Conservation (phyloP, 176 grass and related monocot genomes). For the Oryza officinalis region DNA sequence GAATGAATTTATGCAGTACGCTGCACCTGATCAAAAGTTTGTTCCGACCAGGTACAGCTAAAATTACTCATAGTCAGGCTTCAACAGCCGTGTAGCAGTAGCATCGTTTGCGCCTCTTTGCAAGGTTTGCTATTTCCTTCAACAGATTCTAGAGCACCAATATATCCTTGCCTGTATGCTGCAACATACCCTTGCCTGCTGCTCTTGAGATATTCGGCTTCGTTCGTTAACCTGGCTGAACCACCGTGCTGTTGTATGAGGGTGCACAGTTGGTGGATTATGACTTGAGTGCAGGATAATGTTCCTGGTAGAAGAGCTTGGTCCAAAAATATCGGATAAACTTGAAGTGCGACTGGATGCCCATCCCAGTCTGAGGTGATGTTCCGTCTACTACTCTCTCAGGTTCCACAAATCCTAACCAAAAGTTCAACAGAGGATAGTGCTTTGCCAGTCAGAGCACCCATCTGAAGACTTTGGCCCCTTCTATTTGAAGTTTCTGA, state of each 20-base stretch:
- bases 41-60: not conserved
- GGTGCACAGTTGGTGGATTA: conserved; percentile 71
- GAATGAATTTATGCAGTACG: not conserved
- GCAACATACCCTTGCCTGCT: not conserved
- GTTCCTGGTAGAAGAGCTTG: conserved; percentile 43
- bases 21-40: conserved; percentile 1
- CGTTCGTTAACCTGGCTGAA: conserved; percentile 53
- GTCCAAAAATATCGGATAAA: conserved; percentile 16
- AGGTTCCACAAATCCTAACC: conserved; percentile 65
- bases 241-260: conserved; percentile 71
- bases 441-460: conserved; percentile 57
- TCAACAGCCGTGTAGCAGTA: conserved; percentile 59
- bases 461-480: conserved; percentile 51
- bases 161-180: conserved; percentile 62
- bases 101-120: conserved; percentile 49
- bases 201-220: conserved; percentile 64
- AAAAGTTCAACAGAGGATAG: conserved; percentile 75
- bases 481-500: conserved; percentile 51
- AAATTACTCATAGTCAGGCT: conserved; percentile 56
- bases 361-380: conserved; percentile 56
- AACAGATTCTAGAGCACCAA: conserved; percentile 75
- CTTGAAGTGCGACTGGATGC: conserved; percentile 6
- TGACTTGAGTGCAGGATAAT: conserved; percentile 67
- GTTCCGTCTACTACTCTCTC: conserved; percentile 55
- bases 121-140: conserved; percentile 68